These are phyloP conservation scores for Elongisporangium anandrum DNA, from an alignment of 352 stramenopile genomes.

Conservation along the genomic window DNA sequence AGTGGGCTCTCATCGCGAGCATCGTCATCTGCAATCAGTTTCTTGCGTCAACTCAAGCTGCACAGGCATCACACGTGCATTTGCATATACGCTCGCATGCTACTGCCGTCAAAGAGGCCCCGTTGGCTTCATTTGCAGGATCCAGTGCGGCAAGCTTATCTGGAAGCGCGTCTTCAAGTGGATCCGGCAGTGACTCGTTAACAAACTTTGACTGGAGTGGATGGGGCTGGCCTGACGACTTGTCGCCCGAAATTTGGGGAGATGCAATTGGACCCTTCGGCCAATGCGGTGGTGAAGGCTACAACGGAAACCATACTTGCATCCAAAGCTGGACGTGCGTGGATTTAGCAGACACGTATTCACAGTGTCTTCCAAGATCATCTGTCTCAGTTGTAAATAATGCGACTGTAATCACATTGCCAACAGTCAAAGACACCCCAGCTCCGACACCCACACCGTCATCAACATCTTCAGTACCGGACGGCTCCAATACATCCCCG, in stretches of 20 bases:
- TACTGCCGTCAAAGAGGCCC: background rate
- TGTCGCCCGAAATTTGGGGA: slow-evolving; percentile 6
- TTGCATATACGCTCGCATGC: background rate
- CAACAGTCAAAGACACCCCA: background rate
- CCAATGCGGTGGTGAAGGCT: slow-evolving; percentile 7
- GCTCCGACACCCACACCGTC: background rate
- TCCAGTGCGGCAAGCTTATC: background rate
- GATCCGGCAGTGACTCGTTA: background rate
- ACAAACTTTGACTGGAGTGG: slow-evolving; percentile 5
- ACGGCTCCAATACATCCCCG: too few species aligned
- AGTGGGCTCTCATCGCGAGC: background rate
- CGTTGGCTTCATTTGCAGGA: background rate
- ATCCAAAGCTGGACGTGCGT: slow-evolving; percentile 6
- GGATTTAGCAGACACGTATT: slow-evolving; percentile 5
- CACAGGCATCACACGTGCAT: background rate
- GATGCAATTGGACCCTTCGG: slow-evolving; percentile 11
- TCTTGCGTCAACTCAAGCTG: background rate
- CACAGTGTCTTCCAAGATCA: slow-evolving; percentile 5
- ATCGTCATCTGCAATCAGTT: background rate
- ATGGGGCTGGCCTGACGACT: slow-evolving; percentile 8
- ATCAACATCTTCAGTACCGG: background rate
- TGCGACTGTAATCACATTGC: background rate
- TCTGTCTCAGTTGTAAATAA: background rate
- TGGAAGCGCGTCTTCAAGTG: background rate
- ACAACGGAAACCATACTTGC: slow-evolving; percentile 11